Evolutionary conservation across 2,329 filamentous ascomycete species (phyloP), one percentile per base, ranked within the genome.

Genomic region (Dactylella cylindrospora): DNA sequence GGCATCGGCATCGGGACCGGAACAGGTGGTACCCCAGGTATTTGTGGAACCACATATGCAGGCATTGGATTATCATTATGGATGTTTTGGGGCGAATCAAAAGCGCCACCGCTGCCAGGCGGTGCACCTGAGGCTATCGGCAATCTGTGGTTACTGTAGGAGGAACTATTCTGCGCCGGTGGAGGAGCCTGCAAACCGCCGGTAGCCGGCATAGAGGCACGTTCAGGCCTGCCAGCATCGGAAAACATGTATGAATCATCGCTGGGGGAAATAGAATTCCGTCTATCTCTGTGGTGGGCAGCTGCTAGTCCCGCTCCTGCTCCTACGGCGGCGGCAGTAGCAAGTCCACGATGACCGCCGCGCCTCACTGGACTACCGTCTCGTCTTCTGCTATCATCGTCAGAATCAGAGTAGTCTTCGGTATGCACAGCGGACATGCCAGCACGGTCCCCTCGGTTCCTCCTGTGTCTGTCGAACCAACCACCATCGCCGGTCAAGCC

Each of bases 341-440:
- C 52, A 9, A 41, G 35, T 28, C 36, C 43, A 25, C 50, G 29
- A 17, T 23, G 19, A 22, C 41, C 51, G 22, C 45, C 54, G 20
- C 55, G 41, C 22, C 55, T 53, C 5, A 33, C 19, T 3, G 55
- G 55, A 22, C 47, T 53, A 26, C 47, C 47, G 9, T 61, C 55
- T 31, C 55, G 40, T 15, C 47, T 40, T 32, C 55, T 38, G 15
- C 29, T 47, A 4, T 61, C 55, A 15, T 52, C 47, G 5, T 61
- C 55, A 12, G 55, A 61, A 1, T 61, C 55, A 1, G 55, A 53
- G 23, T 61, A 61, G 15, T 61, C 55, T 15, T 61, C 55, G 3
- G 55, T 61, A 2, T 61, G 47, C 17, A 61, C 55, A 19, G 55
- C 46, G n/a, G 55, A 61, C 55, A 61, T 61, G 7, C 55, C 55